phyloP scores from a whole-genome alignment of 768 basidiomycete species.

The Kwoniella mangroviensis region DNA sequence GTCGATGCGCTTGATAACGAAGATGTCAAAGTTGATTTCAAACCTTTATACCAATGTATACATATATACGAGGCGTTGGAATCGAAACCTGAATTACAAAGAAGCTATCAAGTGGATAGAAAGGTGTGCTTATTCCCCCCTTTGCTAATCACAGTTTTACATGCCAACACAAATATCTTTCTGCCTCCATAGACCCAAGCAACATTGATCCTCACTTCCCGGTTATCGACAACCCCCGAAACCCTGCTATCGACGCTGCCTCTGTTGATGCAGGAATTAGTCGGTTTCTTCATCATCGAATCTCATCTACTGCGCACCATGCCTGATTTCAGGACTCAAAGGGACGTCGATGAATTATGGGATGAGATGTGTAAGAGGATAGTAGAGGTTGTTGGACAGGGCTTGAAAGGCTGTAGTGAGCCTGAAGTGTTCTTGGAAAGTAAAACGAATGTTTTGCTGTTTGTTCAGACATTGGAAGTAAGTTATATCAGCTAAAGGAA shows the following conservation, averaged over 20 bases:
- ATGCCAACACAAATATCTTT: too few relatives aligned
- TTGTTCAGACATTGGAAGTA: slow-evolving; percentile 92
- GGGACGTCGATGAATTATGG: slow-evolving; percentile 95
- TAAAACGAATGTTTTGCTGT: slow-evolving; percentile 81
- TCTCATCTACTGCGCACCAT: slow-evolving; percentile 87
- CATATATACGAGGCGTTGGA: slow-evolving; percentile 93
- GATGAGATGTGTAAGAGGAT: slow-evolving; percentile 78
- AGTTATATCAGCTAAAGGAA: slow-evolving; percentile 30
- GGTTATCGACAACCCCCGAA: slow-evolving; percentile 54
- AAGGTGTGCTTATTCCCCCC: too few relatives aligned
- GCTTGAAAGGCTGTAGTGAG: slow-evolving; percentile 74
- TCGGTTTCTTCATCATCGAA: slow-evolving; percentile 97
- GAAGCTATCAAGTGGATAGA: slow-evolving; percentile 94
- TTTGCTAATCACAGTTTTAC: too few relatives aligned
- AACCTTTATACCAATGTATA: slow-evolving; percentile 92
- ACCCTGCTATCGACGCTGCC: slow-evolving; percentile 63
- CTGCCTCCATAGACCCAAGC: too few relatives aligned
- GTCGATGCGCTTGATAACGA: slow-evolving; percentile 93
- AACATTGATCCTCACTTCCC: slow-evolving; percentile 77
- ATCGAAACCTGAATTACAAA: slow-evolving; percentile 84
- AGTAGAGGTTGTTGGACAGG: slow-evolving; percentile 72
- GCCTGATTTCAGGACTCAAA: slow-evolving; percentile 82
- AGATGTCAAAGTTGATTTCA: slow-evolving; percentile 85
- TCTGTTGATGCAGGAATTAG: slow-evolving; percentile 85
- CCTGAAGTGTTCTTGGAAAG: slow-evolving; percentile 78